phyloP scores from a whole-genome alignment of 306 rosid genomes.

The Prunus armeniaca region DNA sequence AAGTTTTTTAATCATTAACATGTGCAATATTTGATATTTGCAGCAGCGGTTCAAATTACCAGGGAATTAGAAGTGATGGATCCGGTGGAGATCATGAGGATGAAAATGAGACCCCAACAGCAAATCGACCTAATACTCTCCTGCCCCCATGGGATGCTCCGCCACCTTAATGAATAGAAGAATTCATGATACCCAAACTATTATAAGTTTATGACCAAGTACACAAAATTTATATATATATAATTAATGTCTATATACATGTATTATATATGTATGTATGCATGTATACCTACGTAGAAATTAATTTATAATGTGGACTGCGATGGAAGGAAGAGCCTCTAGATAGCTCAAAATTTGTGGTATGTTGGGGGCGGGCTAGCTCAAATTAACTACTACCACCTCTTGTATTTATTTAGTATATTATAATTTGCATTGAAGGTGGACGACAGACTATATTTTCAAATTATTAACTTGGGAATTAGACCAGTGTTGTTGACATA shows the following conservation, averaged over 20 bases:
- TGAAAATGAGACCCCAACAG: constrained; percentile 5
- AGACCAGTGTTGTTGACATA: background rate
- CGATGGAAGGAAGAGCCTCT: no score
- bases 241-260: no score
- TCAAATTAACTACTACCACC: no score
- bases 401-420: no score
- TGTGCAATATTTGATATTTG: background rate
- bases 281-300: no score
- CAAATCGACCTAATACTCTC: constrained; percentile 9
- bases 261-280: no score
- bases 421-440: background rate
- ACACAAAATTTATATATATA: no score
- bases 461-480: background rate
- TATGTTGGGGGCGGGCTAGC: no score
- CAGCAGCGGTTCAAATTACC: constrained; percentile 25
- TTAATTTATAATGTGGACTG: no score
- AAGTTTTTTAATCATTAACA: background rate
- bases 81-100: constrained; percentile 11
- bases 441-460: background rate
- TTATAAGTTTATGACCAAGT: background rate
- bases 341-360: no score
- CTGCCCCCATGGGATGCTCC: constrained; percentile 77
- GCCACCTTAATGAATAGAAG: constrained; percentile 32
- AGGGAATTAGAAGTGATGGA: background rate
- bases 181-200: background rate